Conservation (phyloP, 805 yeast species). For the Jamesozyma rosinii region DNA sequence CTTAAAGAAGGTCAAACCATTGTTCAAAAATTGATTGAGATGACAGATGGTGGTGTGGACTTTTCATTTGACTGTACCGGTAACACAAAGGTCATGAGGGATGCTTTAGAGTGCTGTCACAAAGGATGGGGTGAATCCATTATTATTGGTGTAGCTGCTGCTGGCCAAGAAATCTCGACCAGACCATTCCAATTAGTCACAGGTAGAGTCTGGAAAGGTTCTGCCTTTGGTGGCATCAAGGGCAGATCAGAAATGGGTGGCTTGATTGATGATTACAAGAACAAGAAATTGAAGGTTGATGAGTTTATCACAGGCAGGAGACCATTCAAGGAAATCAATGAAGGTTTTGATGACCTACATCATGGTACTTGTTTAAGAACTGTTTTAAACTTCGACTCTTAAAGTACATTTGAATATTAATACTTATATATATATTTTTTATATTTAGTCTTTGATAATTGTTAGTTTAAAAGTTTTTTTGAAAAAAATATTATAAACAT, state of each 20-base stretch:
- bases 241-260: slow-evolving; percentile 94
- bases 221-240: slow-evolving; percentile 99
- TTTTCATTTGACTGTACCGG: slow-evolving; percentile 98
- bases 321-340: slow-evolving; percentile 65
- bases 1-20: slow-evolving; percentile 65
- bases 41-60: slow-evolving; percentile 96
- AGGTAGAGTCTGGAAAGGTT: slow-evolving; percentile 97
- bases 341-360: slow-evolving; percentile 92
- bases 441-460: background rate
- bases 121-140: slow-evolving; percentile 98
- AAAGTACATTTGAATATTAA: too few species aligned
- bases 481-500: too few species aligned
- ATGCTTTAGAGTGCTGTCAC: slow-evolving; percentile 93
- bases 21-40: slow-evolving; percentile 72
- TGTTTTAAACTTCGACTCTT: slow-evolving; percentile 42
- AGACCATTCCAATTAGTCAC: slow-evolving; percentile 98
- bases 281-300: slow-evolving; percentile 77
- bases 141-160: slow-evolving; percentile 96
- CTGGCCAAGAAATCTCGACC: slow-evolving; percentile 92
- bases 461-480: background rate
- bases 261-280: slow-evolving; percentile 74
- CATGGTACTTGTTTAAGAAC: slow-evolving; percentile 91
- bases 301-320: slow-evolving; percentile 92
- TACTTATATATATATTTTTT: too few species aligned
- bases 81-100: slow-evolving; percentile 88